These are phyloP conservation scores for Trypanosoma brucei DNA, from an alignment of 208 protist species.

Conservation along the genomic window DNA sequence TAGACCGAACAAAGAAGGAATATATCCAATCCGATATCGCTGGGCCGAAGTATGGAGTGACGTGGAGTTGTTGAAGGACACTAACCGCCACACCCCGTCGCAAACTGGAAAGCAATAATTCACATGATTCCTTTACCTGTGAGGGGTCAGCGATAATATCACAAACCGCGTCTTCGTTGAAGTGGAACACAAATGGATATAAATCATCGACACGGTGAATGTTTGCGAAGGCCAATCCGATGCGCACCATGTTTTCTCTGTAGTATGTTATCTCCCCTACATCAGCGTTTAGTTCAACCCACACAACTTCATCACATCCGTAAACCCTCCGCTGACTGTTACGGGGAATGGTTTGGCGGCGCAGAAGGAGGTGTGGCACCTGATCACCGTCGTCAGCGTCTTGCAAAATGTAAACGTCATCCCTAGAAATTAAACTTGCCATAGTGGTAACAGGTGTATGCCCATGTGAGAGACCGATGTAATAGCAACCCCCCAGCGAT, in stretches of 20 bases:
- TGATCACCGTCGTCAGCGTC: slow-evolving; percentile 87
- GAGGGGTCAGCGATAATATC: slow-evolving; percentile 66
- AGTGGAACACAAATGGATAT: slow-evolving; percentile 85
- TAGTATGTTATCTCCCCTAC: slow-evolving; percentile 83
- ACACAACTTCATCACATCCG: slow-evolving; percentile 81
- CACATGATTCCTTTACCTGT: slow-evolving; percentile 43
- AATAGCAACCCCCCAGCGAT: slow-evolving; percentile 85
- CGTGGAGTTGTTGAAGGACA: slow-evolving; percentile 77
- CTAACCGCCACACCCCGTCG: slow-evolving; percentile 65
- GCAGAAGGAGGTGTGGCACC: slow-evolving; percentile 68
- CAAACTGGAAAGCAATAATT: slow-evolving; percentile 45
- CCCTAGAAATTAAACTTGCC: slow-evolving; percentile 61
- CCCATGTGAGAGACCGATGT: slow-evolving; percentile 75
- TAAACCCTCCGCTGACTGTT: slow-evolving; percentile 75
- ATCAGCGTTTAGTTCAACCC: slow-evolving; percentile 88
- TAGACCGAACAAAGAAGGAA: slow-evolving; percentile 49
- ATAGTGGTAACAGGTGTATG: slow-evolving; percentile 63
- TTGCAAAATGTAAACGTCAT: slow-evolving; percentile 83
- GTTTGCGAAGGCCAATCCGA: slow-evolving; percentile 83
- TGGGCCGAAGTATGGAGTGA: slow-evolving; percentile 47
- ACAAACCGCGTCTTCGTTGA: slow-evolving; percentile 85
- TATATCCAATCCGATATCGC: slow-evolving; percentile 71
- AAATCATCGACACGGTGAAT: slow-evolving; percentile 67
- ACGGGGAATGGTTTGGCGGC: slow-evolving; percentile 62
- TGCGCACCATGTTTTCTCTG: slow-evolving; percentile 78